phyloP scores from a whole-genome alignment of 2,329 filamentous ascomycete species.

The Penicillium sp. region DNA sequence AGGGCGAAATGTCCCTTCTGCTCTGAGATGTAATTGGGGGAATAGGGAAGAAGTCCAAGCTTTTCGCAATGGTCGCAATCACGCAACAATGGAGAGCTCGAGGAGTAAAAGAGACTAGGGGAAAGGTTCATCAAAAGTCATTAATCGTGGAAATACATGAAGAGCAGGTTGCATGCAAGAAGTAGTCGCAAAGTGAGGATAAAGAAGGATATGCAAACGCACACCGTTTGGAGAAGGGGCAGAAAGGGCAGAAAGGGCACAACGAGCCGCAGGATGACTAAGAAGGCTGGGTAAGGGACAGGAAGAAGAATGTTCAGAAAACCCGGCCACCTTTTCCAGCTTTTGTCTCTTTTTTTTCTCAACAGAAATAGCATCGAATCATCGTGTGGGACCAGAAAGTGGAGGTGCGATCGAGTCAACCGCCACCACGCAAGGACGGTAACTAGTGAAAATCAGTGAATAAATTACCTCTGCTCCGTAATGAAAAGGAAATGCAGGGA shows the following conservation, averaged over 20 bases:
- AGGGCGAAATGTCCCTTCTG: background rate
- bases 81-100: too few relatives aligned
- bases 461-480: background rate
- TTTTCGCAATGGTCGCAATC: too few relatives aligned
- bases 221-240: conserved; percentile 20
- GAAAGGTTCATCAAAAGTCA: conserved; percentile 11
- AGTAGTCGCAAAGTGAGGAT: conserved; percentile 24
- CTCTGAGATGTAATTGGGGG: background rate
- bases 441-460: background rate
- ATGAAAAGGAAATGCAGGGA: background rate
- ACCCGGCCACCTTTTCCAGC: conserved; percentile 13
- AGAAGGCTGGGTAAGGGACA: conserved; percentile 11
- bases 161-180: conserved; percentile 23
- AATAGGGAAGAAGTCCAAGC: background rate
- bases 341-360: conserved; percentile 18
- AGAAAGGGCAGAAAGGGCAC: too few relatives aligned
- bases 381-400: conserved; percentile 13
- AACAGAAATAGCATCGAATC: conserved; percentile 22
- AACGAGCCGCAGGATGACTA: conserved; percentile 26
- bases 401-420: conserved; percentile 21
- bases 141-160: conserved; percentile 30
- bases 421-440: conserved; percentile 20
- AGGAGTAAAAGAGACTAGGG: too few relatives aligned
- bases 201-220: conserved; percentile 25
- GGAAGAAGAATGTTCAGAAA: conserved; percentile 16